phyloP scores from a whole-genome alignment of 192 early-diverging fungal genomes.

The Backusella circina region DNA sequence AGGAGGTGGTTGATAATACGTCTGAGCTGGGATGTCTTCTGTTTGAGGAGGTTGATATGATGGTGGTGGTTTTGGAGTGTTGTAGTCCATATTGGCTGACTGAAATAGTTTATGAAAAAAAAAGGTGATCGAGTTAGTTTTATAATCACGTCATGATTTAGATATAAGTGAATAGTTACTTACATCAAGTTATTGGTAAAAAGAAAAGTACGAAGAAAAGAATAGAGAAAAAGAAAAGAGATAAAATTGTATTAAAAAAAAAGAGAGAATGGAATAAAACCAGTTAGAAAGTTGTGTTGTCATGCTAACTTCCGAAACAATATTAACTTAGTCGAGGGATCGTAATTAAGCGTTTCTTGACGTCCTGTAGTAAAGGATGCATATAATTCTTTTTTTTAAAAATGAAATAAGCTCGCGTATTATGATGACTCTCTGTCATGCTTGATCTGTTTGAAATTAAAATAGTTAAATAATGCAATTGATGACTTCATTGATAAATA shows the following conservation, averaged over 20 bases:
- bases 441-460: background rate
- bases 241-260: background rate
- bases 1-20: slow-evolving; percentile 23
- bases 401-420: background rate
- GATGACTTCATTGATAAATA: background rate
- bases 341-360: background rate
- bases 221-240: background rate
- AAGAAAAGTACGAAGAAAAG: background rate
- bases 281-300: background rate
- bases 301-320: background rate
- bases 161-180: background rate
- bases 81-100: background rate
- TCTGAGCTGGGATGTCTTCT: background rate
- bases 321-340: background rate
- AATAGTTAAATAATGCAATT: background rate
- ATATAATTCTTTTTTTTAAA: background rate
- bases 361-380: background rate
- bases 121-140: background rate
- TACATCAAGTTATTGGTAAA: background rate
- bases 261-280: background rate
- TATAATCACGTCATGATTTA: background rate
- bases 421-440: background rate
- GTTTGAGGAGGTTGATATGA: slow-evolving; percentile 1
- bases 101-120: background rate
- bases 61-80: slow-evolving; percentile 11